phyloP scores from a whole-genome alignment of 495 filamentous ascomycete genomes.

The Hyaloscypha hepaticicola region DNA sequence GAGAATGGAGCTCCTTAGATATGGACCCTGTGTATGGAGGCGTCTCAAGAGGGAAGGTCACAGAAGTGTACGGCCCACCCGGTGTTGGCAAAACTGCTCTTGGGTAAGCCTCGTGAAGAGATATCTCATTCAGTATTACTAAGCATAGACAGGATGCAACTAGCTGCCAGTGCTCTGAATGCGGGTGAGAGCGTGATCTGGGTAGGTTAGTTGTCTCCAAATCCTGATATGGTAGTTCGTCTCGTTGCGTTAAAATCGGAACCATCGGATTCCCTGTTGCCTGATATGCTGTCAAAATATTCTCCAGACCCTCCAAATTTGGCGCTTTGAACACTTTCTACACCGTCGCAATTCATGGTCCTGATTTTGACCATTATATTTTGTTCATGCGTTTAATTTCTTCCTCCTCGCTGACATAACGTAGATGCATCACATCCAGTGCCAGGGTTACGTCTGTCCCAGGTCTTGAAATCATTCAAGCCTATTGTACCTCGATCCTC shows the following conservation, averaged over 20 bases:
- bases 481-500: conserved; percentile 9
- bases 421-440: conserved; percentile 52
- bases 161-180: conserved; percentile 61
- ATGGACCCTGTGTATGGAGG: conserved; percentile 40
- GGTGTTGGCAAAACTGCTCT: conserved; percentile 86
- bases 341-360: too few species aligned
- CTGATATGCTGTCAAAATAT: too few species aligned
- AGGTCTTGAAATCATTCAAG: conserved; percentile 33
- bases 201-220: conserved; percentile 65
- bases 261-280: too few species aligned
- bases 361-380: neutral
- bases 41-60: conserved; percentile 73
- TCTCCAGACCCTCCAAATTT: too few species aligned
- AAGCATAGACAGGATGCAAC: conserved; percentile 47
- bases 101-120: conserved; percentile 51
- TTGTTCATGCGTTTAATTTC: neutral
- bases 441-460: conserved; percentile 39
- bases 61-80: conserved; percentile 86
- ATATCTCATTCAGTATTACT: conserved; percentile 3
- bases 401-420: conserved; percentile 16
- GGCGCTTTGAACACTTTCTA: too few species aligned
- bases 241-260: too few species aligned
- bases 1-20: conserved; percentile 11
- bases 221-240: too few species aligned
- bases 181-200: conserved; percentile 70